Conservation (phyloP, 805 yeast genomes). For the Jamesozyma piceae region DNA sequence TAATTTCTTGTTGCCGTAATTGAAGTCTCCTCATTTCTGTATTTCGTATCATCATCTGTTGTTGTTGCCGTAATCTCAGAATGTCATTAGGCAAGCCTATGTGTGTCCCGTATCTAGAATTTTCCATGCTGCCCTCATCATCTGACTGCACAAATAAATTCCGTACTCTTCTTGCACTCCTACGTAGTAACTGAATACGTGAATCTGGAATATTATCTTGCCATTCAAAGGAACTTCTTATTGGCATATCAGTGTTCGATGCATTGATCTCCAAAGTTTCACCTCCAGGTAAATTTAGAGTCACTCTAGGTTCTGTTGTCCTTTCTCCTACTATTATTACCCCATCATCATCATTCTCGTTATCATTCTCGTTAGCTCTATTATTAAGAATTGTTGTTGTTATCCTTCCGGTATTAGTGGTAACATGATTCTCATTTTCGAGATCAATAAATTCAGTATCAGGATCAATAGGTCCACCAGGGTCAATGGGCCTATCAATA, state of each 20-base stretch:
- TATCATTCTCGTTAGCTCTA: constrained; percentile 8
- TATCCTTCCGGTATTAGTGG: neutral
- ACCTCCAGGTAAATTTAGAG: constrained; percentile 24
- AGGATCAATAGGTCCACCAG: constrained; percentile 14
- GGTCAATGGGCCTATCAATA: constrained; percentile 6
- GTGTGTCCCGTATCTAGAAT: neutral
- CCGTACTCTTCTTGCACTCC: constrained; percentile 15
- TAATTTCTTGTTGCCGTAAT: neutral
- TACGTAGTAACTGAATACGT: constrained; percentile 12
- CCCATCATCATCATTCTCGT: constrained; percentile 22
- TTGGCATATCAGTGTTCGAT: constrained; percentile 18
- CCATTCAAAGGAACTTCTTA: constrained; percentile 22
- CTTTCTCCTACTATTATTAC: constrained; percentile 26
- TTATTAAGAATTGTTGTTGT: neutral
- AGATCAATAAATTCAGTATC: constrained; percentile 25
- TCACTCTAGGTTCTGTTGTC: constrained; percentile 16
- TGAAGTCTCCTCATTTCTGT: constrained; percentile 1
- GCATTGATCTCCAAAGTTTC: constrained; percentile 16
- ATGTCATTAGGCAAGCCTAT: constrained; percentile 6
- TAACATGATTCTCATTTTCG: constrained; percentile 13
- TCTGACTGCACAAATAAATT: constrained; percentile 6
- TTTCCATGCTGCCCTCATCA: constrained; percentile 4
- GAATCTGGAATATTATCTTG: constrained; percentile 11
- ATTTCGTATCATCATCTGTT: neutral
- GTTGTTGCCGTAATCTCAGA: constrained; percentile 7